Percentiles rank a stretch among this genome's conserved stretches.
Conservation (phyloP, 2,329 filamentous ascomycete genomes). For the Rhynchosporium agropyri region DNA sequence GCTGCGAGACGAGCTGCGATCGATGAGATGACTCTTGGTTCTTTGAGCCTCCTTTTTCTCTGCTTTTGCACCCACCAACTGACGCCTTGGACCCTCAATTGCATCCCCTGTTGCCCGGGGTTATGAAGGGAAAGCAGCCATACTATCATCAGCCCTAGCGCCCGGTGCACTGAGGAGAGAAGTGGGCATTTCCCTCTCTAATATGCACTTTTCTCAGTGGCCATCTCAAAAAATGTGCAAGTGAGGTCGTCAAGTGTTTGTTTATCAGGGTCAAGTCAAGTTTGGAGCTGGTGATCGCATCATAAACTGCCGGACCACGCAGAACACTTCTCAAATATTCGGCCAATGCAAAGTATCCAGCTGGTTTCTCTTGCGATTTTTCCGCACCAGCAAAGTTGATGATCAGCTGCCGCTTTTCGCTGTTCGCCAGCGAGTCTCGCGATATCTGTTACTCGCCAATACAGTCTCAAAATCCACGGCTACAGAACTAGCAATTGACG, state of each 20-base stretch:
- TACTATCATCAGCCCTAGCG: conserved; percentile 15
- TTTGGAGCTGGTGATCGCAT: conserved; percentile 18
- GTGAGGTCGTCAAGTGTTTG: conserved; percentile 19
- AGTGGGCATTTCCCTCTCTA: conserved; percentile 15
- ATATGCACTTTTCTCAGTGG: neutral
- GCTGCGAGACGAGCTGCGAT: conserved; percentile 21
- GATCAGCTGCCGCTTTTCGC: conserved; percentile 22
- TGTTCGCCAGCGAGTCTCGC: conserved; percentile 26
- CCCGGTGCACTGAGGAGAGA: conserved; percentile 11
- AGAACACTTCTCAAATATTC: conserved; percentile 1
- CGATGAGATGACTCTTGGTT: neutral
- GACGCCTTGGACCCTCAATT: conserved; percentile 17
- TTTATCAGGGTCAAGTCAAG: neutral
- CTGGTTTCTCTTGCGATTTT: conserved; percentile 7
- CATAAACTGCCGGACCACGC: conserved; percentile 9
- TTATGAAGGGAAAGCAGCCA: conserved; percentile 31
- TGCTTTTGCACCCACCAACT: conserved; percentile 21
- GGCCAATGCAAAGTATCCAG: neutral
- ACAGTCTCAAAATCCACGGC: conserved; percentile 24
- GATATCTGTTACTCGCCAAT: conserved; percentile 28
- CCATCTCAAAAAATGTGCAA: conserved; percentile 2
- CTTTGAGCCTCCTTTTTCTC: conserved; percentile 31
- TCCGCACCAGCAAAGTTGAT: conserved; percentile 26
- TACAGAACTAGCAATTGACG: conserved; percentile 16
- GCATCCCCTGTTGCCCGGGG: conserved; percentile 24